These are phyloP conservation scores for Chlorella ohadii DNA, from an alignment of 139 green algal genomes.

Conservation along the genomic window DNA sequence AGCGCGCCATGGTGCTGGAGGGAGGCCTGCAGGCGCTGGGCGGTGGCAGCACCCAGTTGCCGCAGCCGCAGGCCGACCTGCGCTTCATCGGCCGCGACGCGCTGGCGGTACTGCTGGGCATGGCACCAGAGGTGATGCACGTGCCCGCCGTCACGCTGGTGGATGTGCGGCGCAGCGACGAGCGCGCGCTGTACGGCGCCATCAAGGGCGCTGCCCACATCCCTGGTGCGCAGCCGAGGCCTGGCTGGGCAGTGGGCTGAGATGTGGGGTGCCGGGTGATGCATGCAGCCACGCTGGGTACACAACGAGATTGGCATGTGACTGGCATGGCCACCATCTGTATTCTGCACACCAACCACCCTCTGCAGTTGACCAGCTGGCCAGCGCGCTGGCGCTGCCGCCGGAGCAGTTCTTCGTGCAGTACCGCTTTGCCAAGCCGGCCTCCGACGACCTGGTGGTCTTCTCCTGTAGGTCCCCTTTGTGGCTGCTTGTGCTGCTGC, in stretches of 20 bases:
- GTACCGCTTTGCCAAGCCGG: conserved; percentile 69
- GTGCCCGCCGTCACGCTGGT: conserved; percentile 43
- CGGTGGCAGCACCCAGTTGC: not conserved
- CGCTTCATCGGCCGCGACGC: conserved; percentile 56
- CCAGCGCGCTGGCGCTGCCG: conserved; percentile 51
- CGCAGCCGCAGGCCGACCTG: conserved; percentile 42
- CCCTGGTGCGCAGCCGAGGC: conserved; percentile 25
- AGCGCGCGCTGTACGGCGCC: conserved; percentile 77
- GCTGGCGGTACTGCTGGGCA: conserved; percentile 40
- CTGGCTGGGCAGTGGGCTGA: not conserved
- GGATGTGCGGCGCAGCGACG: conserved; percentile 80
- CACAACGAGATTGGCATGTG: no score
- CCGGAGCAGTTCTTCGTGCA: conserved; percentile 43
- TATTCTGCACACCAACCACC: no score
- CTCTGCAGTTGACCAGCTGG: conserved; percentile 51
- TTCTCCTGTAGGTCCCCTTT: conserved; percentile 45
- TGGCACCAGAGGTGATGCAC: conserved; percentile 1
- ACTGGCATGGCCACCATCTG: no score
- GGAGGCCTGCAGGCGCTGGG: conserved; percentile 36
- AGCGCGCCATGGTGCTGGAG: conserved; percentile 42
- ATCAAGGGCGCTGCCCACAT: conserved; percentile 66
- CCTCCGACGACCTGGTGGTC: conserved; percentile 50
- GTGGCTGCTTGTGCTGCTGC: not conserved
- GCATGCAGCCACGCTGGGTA: no score
- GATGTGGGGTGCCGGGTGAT: no score